Base-by-base conservation (phyloP, 2,329 filamentous ascomycete genomes). In the Cladobotryum mycophilum region DNA sequence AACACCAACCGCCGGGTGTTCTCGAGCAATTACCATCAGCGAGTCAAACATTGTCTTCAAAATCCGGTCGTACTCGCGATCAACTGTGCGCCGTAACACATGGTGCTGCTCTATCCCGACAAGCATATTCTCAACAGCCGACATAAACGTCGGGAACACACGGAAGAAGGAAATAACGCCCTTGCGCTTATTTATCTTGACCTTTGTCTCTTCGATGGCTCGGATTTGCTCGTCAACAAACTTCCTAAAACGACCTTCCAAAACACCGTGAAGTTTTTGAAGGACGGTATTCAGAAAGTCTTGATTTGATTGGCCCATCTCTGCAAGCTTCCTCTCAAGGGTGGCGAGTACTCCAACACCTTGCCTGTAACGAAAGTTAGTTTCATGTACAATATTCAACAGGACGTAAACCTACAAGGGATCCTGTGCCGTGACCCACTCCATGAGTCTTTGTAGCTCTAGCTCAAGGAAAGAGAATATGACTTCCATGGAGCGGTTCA, bases 171-270 rank as follows among this genome's bases (percentile, higher is more conserved):
- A 85, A 61, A 97, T 96, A 51, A 99, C 89, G 11, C 93, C 92
- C 72, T 95, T 96, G 58, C 93, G 86, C 76, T 97, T 97, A 76
- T 96, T 96, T 70, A 96, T 90, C 75, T 96, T 96, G 67, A 99
- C 92, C 70, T 97, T 97, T 37, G 91, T 97, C 55, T 97, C 93
- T 70, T 97, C 93, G 56, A 97, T 96, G 5, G 90, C 91, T 22
- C 89, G 88, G 53, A 97, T 87, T 66, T 99, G 93, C 56, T 96
- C 89, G 58, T 97, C 92, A 8, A 97, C 83, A 60, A 97, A 96
- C 55, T 88, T 89, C 54, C 79, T 84, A 72, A 96, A 96, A 3
- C 88, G 80, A 2, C 80, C 79, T 58, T 86, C 82, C 15, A 97
- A 75, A 40, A 80, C 81, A 50, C 82, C 79, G 58, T 93, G 88